Conservation (phyloP, 2,329 filamentous ascomycete genomes). For the Talaromyces marneffei region DNA sequence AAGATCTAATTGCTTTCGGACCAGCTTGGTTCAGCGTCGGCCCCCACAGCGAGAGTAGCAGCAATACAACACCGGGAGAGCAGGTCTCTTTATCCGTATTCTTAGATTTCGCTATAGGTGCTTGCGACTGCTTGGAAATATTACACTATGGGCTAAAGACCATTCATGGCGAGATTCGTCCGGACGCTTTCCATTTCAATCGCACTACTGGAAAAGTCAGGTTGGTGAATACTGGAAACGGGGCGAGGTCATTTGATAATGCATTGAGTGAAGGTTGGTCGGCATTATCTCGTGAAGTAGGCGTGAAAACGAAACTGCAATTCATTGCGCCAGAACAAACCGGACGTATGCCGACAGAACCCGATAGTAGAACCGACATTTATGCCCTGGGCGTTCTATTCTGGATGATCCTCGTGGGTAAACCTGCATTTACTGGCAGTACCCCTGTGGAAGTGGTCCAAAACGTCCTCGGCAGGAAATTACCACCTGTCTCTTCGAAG, state of each 20-base stretch:
- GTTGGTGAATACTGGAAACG: constrained; percentile 79
- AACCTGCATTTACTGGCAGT: constrained; percentile 71
- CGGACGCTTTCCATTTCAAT: constrained; percentile 86
- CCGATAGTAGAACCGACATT: constrained; percentile 86
- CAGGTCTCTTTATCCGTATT: constrained; percentile 69
- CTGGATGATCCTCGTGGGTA: constrained; percentile 76
- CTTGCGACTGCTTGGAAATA: constrained; percentile 77
- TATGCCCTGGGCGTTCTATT: constrained; percentile 87
- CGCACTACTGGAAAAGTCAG: constrained; percentile 64
- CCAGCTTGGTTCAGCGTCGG: constrained; percentile 64
- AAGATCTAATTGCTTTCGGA: constrained; percentile 67
- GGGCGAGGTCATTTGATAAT: constrained; percentile 82
- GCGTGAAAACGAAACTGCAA: constrained; percentile 80
- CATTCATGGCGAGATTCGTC: constrained; percentile 84
- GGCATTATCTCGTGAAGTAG: constrained; percentile 71
- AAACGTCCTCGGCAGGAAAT: constrained; percentile 71
- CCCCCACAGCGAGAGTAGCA: constrained; percentile 40
- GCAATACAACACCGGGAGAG: constrained; percentile 47
- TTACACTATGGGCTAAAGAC: constrained; percentile 83
- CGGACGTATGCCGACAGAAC: constrained; percentile 84
- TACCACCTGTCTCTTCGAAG: constrained; percentile 69
- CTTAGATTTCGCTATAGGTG: constrained; percentile 85
- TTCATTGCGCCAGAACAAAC: constrained; percentile 95
- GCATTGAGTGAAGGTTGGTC: constrained; percentile 86
- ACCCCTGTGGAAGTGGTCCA: constrained; percentile 87